phyloP scores from a whole-genome alignment of 2,329 filamentous ascomycete species.

The Pyricularia pennisetigena region DNA sequence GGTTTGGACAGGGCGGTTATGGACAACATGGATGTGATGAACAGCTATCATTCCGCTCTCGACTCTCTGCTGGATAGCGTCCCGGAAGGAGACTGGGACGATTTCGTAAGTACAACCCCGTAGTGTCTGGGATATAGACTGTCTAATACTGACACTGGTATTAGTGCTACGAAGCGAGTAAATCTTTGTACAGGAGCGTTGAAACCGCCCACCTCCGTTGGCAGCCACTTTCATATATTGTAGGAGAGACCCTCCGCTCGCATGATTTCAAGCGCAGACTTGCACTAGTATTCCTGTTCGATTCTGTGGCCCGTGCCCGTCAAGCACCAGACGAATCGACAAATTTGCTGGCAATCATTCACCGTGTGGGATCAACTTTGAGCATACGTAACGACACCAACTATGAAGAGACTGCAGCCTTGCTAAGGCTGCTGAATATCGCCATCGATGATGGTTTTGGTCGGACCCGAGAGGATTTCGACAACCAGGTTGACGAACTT shows the following conservation, averaged over 20 bases:
- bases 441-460: constrained; percentile 54
- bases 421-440: constrained; percentile 61
- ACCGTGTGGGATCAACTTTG: constrained; percentile 40
- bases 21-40: constrained; percentile 29
- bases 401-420: constrained; percentile 57
- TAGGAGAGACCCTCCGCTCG: constrained; percentile 35
- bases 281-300: constrained; percentile 53
- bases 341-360: constrained; percentile 30
- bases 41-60: constrained; percentile 30
- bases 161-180: constrained; percentile 36
- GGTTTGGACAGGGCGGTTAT: constrained; percentile 41
- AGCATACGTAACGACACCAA: constrained; percentile 46
- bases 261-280: constrained; percentile 57
- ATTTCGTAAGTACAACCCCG: constrained; percentile 20
- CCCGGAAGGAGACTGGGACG: constrained; percentile 22
- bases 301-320: constrained; percentile 31
- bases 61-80: constrained; percentile 32
- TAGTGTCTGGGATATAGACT: constrained; percentile 17
- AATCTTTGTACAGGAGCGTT: constrained; percentile 35
- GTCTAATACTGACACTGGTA: neutral
- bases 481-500: constrained; percentile 60
- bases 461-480: constrained; percentile 39
- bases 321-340: constrained; percentile 30
- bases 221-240: constrained; percentile 49
- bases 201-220: constrained; percentile 41